A percentile compares a stretch with the other conserved stretches of the same genome.
Conservation (phyloP, 2,329 filamentous ascomycete genomes). For the Cercospora beticola region DNA sequence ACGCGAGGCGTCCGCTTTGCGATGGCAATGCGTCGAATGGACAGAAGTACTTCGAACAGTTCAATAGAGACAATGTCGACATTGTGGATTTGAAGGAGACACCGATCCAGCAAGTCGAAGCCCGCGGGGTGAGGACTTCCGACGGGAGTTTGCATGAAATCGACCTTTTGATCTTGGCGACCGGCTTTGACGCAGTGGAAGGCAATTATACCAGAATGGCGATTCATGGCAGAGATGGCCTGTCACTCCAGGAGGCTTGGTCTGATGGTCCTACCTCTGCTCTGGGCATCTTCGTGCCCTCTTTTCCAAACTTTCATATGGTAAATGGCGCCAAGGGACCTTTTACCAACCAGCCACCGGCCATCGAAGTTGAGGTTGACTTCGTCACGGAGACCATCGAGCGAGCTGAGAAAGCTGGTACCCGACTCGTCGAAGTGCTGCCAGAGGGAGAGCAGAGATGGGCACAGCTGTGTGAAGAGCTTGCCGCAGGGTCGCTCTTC, state of each 20-base stretch:
- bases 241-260: slow-evolving; percentile 39
- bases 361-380: slow-evolving; percentile 40
- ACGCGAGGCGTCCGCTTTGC: slow-evolving; percentile 43
- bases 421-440: slow-evolving; percentile 31
- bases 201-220: slow-evolving; percentile 37
- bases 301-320: slow-evolving; percentile 45
- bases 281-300: slow-evolving; percentile 39
- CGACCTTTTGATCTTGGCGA: slow-evolving; percentile 48
- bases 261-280: slow-evolving; percentile 36
- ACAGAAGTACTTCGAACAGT: slow-evolving; percentile 49
- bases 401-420: slow-evolving; percentile 23
- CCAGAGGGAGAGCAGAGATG: slow-evolving; percentile 34
- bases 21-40: slow-evolving; percentile 42
- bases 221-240: slow-evolving; percentile 35
- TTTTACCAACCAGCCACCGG: slow-evolving; percentile 42
- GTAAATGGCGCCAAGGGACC: slow-evolving; percentile 43
- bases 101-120: slow-evolving; percentile 50
- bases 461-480: slow-evolving; percentile 29
- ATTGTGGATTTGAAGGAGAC: slow-evolving; percentile 46
- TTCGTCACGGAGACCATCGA: slow-evolving; percentile 29
- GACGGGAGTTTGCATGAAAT: slow-evolving; percentile 44
- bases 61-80: slow-evolving; percentile 45
- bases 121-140: slow-evolving; percentile 49
- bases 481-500: slow-evolving; percentile 32
- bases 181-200: slow-evolving; percentile 45